Evolutionary conservation across 1,284 basidiomycete genomes (phyloP).

Genomic region (Ustilago bromivora): DNA sequence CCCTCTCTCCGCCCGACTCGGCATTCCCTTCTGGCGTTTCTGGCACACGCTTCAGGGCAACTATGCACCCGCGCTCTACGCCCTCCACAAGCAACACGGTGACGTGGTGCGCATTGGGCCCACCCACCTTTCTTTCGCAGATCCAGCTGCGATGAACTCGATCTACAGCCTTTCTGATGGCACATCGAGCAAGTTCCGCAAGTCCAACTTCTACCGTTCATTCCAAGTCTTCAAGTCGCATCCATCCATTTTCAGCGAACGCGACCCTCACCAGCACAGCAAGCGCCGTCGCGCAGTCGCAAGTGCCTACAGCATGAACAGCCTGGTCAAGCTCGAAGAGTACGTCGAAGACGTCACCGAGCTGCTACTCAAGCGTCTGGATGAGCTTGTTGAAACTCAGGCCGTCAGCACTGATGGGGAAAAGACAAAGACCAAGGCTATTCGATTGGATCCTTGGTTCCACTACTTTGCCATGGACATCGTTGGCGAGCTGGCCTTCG

Average conservation of each 20-base stretch:
- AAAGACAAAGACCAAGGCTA: slow-evolving; percentile 23
- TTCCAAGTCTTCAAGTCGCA: slow-evolving; percentile 52
- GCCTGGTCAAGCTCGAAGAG: slow-evolving; percentile 57
- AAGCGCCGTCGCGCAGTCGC: slow-evolving; percentile 53
- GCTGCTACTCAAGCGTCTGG: slow-evolving; percentile 44
- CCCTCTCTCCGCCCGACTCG: slow-evolving; percentile 47
- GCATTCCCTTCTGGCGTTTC: slow-evolving; percentile 53
- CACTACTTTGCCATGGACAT: slow-evolving; percentile 63
- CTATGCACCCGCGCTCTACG: slow-evolving; percentile 46
- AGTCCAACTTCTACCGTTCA: slow-evolving; percentile 50
- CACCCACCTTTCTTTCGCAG: slow-evolving; percentile 55
- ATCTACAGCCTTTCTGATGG: slow-evolving; percentile 58
- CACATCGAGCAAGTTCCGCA: slow-evolving; percentile 49
- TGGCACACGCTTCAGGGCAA: slow-evolving; percentile 44
- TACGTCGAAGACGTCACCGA: slow-evolving; percentile 54
- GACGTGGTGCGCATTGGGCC: slow-evolving; percentile 59
- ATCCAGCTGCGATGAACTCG: slow-evolving; percentile 48
- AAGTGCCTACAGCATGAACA: slow-evolving; percentile 59
- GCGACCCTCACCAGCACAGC: slow-evolving; percentile 55
- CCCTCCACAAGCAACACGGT: slow-evolving; percentile 47
- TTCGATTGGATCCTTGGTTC: slow-evolving; percentile 54
- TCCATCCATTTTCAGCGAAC: slow-evolving; percentile 60
- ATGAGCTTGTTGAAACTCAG: slow-evolving; percentile 41
- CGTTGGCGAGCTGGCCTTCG: slow-evolving; percentile 58
- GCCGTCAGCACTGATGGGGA: slow-evolving; percentile 9